Evolutionary conservation across 306 rosid genomes (phyloP).

Genomic region (Cucumis hystrix): DNA sequence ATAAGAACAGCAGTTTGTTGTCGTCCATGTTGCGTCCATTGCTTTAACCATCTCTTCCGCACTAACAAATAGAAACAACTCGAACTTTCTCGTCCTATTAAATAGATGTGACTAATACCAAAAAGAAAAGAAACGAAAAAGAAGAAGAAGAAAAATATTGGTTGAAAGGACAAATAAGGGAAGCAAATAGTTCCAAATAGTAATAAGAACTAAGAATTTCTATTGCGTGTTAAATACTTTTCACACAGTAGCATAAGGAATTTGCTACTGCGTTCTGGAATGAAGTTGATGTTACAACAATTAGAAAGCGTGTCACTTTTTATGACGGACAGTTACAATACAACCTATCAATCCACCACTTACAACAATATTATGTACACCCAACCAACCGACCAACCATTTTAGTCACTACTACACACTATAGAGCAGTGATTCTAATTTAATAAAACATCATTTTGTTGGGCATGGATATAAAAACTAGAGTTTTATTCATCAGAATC

Average conservation of each 20-base stretch:
- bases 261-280: conserved; percentile 36
- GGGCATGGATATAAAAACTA: neutral
- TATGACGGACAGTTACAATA: conserved; percentile 8
- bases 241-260: conserved; percentile 32
- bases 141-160: neutral
- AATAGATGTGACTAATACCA: neutral
- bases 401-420: neutral
- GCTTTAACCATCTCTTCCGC: neutral
- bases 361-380: conserved; percentile 37
- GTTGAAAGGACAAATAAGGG: neutral
- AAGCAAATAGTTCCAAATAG: conserved; percentile 2
- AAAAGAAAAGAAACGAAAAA: too few species aligned
- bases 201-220: conserved; percentile 12
- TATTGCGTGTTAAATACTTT: conserved; percentile 27
- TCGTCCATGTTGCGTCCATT: neutral
- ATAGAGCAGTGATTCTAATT: neutral
- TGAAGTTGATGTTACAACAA: conserved; percentile 55
- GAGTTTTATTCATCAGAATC: conserved; percentile 19
- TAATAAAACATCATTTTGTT: neutral
- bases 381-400: conserved; percentile 12
- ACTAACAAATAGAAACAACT: neutral
- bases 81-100: neutral
- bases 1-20: neutral
- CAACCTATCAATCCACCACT: conserved; percentile 15
- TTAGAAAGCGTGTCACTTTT: conserved; percentile 23